phyloP scores from a whole-genome alignment of 2,329 filamentous ascomycete genomes.

The Tolypocladium paradoxum region DNA sequence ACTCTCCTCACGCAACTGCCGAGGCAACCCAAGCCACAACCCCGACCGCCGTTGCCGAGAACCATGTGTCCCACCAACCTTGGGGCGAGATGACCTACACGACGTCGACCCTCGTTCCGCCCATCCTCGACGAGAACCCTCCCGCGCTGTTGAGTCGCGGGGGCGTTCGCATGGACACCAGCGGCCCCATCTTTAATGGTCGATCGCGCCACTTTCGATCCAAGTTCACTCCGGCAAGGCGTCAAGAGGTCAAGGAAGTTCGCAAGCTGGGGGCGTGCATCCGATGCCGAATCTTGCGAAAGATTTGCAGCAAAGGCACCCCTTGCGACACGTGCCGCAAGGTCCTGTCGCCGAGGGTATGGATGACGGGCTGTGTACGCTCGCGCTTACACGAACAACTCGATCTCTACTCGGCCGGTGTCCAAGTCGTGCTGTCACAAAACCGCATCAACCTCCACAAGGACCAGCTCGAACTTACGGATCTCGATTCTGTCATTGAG shows the following conservation, averaged over 20 bases:
- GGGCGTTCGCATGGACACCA: slow-evolving; percentile 43
- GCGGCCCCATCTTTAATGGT: slow-evolving; percentile 30
- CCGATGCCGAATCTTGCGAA: slow-evolving; percentile 53
- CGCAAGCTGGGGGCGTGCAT: slow-evolving; percentile 56
- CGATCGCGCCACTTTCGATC: slow-evolving; percentile 43
- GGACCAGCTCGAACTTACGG: slow-evolving; percentile 35
- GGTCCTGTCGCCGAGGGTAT: slow-evolving; percentile 53
- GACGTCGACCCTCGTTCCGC: slow-evolving; percentile 19
- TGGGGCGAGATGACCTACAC: slow-evolving; percentile 45
- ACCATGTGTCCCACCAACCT: slow-evolving; percentile 21
- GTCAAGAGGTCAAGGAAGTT: slow-evolving; percentile 55
- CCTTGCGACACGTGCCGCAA: slow-evolving; percentile 55
- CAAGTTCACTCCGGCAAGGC: slow-evolving; percentile 44
- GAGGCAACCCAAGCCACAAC: slow-evolving; percentile 7
- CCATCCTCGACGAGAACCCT: slow-evolving; percentile 18
- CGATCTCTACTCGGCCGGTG: slow-evolving; percentile 51
- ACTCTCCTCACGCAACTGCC: background rate
- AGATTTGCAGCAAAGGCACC: slow-evolving; percentile 53
- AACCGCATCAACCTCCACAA: slow-evolving; percentile 47
- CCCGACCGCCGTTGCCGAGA: slow-evolving; percentile 7
- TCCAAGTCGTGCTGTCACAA: slow-evolving; percentile 52
- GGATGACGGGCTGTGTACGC: slow-evolving; percentile 52
- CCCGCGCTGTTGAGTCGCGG: slow-evolving; percentile 28
- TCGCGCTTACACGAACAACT: slow-evolving; percentile 51
- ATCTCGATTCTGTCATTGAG: slow-evolving; percentile 40